Percentiles rank a stretch among this genome's conserved stretches.
These are phyloP conservation scores for Vigna mungo DNA, from an alignment of 306 rosid species.

Conservation along the genomic window DNA sequence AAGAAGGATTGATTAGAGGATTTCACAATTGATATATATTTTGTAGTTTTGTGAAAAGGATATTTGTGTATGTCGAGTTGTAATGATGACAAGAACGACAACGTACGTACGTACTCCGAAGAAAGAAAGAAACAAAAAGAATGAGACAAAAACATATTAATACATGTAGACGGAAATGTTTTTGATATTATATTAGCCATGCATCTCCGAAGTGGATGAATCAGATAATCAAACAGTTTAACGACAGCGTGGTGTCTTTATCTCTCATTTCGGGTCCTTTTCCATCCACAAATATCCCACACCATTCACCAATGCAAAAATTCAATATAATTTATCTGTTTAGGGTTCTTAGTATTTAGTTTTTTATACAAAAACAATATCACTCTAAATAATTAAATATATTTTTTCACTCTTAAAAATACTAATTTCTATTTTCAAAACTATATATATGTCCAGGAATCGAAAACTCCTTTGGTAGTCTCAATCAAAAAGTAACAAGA, in stretches of 20 bases:
- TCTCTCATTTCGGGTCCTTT: constrained; percentile 3
- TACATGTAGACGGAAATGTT: neutral
- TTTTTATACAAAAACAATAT: too few relatives aligned
- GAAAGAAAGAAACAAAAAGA: constrained; percentile 25
- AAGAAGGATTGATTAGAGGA: neutral
- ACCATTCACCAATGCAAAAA: neutral
- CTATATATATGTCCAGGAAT: too few relatives aligned
- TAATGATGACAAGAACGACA: neutral
- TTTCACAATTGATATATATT: neutral
- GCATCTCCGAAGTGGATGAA: constrained; percentile 12
- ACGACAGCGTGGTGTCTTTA: neutral
- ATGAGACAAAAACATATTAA: constrained; percentile 7
- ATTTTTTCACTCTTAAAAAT: too few relatives aligned
- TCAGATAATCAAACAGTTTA: neutral
- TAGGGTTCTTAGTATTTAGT: too few relatives aligned
- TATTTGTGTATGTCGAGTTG: neutral
- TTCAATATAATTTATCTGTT: too few relatives aligned
- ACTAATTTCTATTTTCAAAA: too few relatives aligned
- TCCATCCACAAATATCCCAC: neutral
- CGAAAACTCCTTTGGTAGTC: too few relatives aligned
- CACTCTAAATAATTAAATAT: too few relatives aligned
- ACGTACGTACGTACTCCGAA: constrained; percentile 6
- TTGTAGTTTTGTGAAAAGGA: constrained; percentile 23
- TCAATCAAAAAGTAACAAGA: too few relatives aligned
- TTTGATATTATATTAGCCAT: constrained; percentile 17